phyloP scores from a whole-genome alignment of 257 asterid species.

The Solanum megistacrolobum region DNA sequence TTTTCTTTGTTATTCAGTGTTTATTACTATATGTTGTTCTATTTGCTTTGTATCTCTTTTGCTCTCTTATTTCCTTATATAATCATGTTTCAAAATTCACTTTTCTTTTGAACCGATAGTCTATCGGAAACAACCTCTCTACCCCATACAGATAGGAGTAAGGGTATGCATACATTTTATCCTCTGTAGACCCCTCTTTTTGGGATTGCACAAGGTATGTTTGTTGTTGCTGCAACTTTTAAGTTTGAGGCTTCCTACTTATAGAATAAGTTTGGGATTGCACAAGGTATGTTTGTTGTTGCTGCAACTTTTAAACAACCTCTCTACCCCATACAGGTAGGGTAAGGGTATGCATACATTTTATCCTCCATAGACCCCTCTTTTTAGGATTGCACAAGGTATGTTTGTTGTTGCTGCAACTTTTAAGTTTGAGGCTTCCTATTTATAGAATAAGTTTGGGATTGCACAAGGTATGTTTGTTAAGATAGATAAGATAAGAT shows the following conservation, averaged over 20 bases:
- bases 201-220: too few species aligned
- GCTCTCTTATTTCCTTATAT: not conserved
- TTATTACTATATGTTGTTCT: not conserved
- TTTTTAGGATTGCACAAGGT: not conserved
- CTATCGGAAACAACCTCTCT: too few species aligned
- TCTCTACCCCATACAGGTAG: not conserved
- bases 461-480: too few species aligned
- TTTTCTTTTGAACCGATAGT: not conserved
- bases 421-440: not conserved
- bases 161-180: too few species aligned
- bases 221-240: too few species aligned
- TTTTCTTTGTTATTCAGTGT: not conserved
- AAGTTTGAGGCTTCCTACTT: too few species aligned
- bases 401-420: not conserved
- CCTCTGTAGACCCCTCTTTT: too few species aligned
- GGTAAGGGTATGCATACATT: not conserved
- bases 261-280: too few species aligned
- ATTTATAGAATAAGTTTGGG: not conserved
- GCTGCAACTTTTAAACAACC: not conserved
- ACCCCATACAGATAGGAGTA: too few species aligned
- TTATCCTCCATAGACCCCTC: not conserved
- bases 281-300: too few species aligned
- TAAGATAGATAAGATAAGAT: too few species aligned
- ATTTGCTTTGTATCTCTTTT: not conserved
- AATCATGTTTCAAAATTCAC: not conserved